Evolutionary conservation across 2,329 filamentous ascomycete genomes (phyloP).

Genomic region (Mycocentrospora acerina): DNA sequence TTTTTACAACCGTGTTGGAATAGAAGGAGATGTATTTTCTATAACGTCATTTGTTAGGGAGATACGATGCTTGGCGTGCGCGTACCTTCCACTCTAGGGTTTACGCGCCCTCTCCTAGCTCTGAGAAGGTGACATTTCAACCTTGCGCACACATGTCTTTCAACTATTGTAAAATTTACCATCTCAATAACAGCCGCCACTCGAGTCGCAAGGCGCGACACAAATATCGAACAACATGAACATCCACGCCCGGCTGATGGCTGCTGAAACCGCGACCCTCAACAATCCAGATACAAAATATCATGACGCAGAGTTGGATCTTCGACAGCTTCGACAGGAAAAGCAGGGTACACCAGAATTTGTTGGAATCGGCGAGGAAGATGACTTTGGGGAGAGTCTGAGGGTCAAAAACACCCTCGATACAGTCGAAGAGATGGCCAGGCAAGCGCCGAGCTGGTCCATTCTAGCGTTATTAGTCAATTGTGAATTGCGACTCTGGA

Average conservation of each 20-base stretch:
- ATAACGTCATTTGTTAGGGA: no score
- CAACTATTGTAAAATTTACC: slow-evolving; percentile 7
- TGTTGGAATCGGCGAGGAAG: slow-evolving; percentile 7
- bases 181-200: slow-evolving; percentile 10
- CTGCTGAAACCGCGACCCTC: slow-evolving; percentile 24
- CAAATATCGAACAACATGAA: slow-evolving; percentile 28
- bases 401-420: slow-evolving; percentile 38
- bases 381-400: slow-evolving; percentile 31
- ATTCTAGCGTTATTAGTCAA: slow-evolving; percentile 33
- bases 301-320: slow-evolving; percentile 12
- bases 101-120: no score
- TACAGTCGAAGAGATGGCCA: slow-evolving; percentile 21
- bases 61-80: no score
- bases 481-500: slow-evolving; percentile 41
- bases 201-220: slow-evolving; percentile 19
- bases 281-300: slow-evolving; percentile 20
- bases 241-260: slow-evolving; percentile 23
- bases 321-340: slow-evolving; percentile 8
- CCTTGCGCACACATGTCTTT: slow-evolving; percentile 21
- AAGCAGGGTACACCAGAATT: background rate
- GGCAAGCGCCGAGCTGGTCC: slow-evolving; percentile 18
- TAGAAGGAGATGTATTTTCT: no score
- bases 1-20: no score
- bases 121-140: background rate
- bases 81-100: no score